Evolutionary conservation across 2,329 filamentous ascomycete species (phyloP).

Genomic region (Aureobasidium sp.): DNA sequence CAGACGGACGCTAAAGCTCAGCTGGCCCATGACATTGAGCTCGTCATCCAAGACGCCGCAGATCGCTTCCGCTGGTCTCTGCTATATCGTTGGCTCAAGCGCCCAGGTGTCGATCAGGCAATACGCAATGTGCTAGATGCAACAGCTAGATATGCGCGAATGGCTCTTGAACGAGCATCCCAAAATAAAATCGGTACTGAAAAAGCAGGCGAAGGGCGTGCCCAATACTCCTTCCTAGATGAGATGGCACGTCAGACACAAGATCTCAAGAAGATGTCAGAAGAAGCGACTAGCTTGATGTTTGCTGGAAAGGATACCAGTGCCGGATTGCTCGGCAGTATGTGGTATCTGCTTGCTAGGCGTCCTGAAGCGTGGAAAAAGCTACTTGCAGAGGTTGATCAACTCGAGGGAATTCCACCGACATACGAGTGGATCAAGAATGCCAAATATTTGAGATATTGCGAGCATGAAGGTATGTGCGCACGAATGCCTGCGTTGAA

Average conservation of each 20-base stretch:
- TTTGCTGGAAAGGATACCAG: constrained; percentile 49
- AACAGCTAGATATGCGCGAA: constrained; percentile 18
- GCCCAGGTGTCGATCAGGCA: neutral
- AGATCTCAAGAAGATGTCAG: constrained; percentile 34
- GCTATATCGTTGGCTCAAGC: constrained; percentile 16
- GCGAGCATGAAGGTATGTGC: constrained; percentile 51
- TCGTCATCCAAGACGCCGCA: constrained; percentile 14
- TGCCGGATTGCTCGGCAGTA: constrained; percentile 38
- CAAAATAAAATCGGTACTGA: constrained; percentile 15
- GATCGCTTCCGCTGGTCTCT: constrained; percentile 16
- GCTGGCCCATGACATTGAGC: constrained; percentile 19
- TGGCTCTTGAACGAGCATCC: constrained; percentile 17
- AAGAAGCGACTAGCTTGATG: constrained; percentile 43
- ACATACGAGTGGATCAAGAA: constrained; percentile 21
- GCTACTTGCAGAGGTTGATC: constrained; percentile 21
- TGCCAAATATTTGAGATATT: constrained; percentile 39
- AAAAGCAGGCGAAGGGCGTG: constrained; percentile 8
- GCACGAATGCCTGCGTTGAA: constrained; percentile 17
- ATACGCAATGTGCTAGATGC: constrained; percentile 13
- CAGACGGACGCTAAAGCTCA: constrained; percentile 15
- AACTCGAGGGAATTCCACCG: constrained; percentile 35
- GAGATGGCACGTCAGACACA: constrained; percentile 46
- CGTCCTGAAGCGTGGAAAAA: constrained; percentile 21
- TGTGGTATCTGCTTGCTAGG: constrained; percentile 27
- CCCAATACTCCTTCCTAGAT: constrained; percentile 50